Conservation (phyloP, 2,329 filamentous ascomycete species). For the Phialophora macrospora region DNA sequence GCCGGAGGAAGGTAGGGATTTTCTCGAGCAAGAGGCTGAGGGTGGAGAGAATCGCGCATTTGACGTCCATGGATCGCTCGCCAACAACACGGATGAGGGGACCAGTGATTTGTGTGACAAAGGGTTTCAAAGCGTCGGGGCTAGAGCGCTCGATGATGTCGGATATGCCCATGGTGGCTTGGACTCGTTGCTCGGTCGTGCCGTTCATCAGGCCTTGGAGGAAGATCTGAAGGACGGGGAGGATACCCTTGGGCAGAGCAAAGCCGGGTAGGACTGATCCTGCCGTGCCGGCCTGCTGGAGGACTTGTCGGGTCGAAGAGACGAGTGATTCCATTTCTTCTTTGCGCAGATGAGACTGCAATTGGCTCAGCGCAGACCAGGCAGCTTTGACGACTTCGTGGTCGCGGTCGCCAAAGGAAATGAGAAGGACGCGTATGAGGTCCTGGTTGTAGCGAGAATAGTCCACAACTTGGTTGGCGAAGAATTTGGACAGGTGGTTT, state of each 20-base stretch:
- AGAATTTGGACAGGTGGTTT: conserved; percentile 83
- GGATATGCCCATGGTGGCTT: conserved; percentile 89
- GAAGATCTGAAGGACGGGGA: conserved; percentile 94
- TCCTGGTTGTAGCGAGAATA: conserved; percentile 97
- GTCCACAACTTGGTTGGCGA: conserved; percentile 77
- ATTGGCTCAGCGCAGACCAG: conserved; percentile 82
- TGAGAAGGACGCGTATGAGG: conserved; percentile 84
- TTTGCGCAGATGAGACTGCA: conserved; percentile 88
- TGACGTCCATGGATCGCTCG: conserved; percentile 93
- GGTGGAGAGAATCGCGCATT: conserved; percentile 85
- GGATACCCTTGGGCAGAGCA: conserved; percentile 91
- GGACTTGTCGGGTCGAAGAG: conserved; percentile 79
- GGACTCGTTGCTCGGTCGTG: conserved; percentile 85
- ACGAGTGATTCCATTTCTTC: conserved; percentile 98
- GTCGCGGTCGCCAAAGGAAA: conserved; percentile 90
- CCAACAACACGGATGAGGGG: conserved; percentile 97
- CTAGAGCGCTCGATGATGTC: conserved; percentile 94
- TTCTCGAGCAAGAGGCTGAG: conserved; percentile 95
- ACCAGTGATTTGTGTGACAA: conserved; percentile 96
- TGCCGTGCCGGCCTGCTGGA: conserved; percentile 85
- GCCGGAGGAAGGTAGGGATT: conserved; percentile 92
- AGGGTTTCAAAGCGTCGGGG: conserved; percentile 84
- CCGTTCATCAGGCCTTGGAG: conserved; percentile 98
- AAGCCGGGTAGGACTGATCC: conserved; percentile 88
- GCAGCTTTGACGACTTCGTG: conserved; percentile 82